phyloP scores from a whole-genome alignment of 2,329 filamentous ascomycete species.

The Venturia pyrina region DNA sequence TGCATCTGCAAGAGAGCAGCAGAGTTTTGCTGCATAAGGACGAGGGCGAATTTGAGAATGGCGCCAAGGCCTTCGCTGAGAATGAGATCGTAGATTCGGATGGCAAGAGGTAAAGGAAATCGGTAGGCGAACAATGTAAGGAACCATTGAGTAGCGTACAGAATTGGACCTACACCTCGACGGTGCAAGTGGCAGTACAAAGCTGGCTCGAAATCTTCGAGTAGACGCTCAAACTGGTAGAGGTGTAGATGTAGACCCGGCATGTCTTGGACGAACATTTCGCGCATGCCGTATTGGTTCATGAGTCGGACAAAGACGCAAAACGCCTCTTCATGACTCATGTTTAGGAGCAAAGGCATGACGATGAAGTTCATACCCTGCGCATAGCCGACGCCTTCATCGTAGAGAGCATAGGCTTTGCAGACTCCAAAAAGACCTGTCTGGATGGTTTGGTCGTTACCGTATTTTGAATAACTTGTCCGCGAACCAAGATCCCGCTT shows the following conservation, averaged over 20 bases:
- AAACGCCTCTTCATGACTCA: slow-evolving; percentile 88
- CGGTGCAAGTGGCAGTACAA: slow-evolving; percentile 90
- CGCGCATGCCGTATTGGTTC: slow-evolving; percentile 89
- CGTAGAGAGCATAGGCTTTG: slow-evolving; percentile 93
- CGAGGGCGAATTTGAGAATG: slow-evolving; percentile 88
- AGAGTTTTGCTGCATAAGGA: slow-evolving; percentile 92
- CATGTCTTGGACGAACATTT: slow-evolving; percentile 94
- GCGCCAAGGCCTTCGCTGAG: slow-evolving; percentile 87
- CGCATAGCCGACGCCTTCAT: slow-evolving; percentile 89
- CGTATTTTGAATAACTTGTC: slow-evolving; percentile 95
- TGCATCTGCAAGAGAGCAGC: slow-evolving; percentile 68
- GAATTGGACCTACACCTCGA: slow-evolving; percentile 74
- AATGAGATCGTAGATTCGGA: slow-evolving; percentile 93
- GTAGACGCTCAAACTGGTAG: slow-evolving; percentile 86
- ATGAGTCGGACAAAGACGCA: slow-evolving; percentile 86
- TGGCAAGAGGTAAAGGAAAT: slow-evolving; percentile 89
- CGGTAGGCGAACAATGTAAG: slow-evolving; percentile 96
- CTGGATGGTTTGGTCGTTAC: slow-evolving; percentile 80
- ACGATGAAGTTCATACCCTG: slow-evolving; percentile 98
- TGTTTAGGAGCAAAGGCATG: slow-evolving; percentile 93
- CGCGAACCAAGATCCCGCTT: slow-evolving; percentile 81
- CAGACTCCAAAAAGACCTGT: slow-evolving; percentile 92
- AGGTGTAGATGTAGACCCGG: slow-evolving; percentile 85
- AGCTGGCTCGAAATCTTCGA: slow-evolving; percentile 90
- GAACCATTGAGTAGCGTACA: slow-evolving; percentile 99